Conservation (phyloP, 2,329 filamentous ascomycete genomes). For the Cordyceps tenuipes region DNA sequence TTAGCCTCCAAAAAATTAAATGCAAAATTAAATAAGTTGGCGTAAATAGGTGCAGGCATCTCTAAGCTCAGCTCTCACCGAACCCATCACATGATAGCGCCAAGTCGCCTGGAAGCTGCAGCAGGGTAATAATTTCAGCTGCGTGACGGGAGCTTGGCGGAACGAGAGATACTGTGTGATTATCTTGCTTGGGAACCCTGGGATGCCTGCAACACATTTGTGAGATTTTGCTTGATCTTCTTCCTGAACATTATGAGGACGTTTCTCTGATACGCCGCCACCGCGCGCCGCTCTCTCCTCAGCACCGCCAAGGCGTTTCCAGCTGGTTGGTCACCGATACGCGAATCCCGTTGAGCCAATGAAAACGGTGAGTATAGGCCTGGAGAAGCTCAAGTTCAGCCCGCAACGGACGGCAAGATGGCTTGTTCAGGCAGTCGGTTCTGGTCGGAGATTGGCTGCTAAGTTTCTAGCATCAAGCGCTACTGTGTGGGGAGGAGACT, state of each 20-base stretch:
- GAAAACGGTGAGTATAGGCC: background rate
- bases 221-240: background rate
- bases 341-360: background rate
- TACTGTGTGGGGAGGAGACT: constrained; percentile 2
- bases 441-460: constrained; percentile 6
- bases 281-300: background rate
- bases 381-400: background rate
- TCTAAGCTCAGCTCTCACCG: background rate
- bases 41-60: background rate
- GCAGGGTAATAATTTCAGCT: background rate
- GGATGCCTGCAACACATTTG: background rate
- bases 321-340: background rate
- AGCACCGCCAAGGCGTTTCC: background rate
- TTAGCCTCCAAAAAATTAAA: too few species aligned
- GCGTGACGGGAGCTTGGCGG: background rate
- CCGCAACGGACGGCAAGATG: background rate
- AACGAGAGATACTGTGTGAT: background rate
- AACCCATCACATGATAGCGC: constrained; percentile 8
- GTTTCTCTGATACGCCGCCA: background rate
- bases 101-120: background rate
- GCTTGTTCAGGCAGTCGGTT: background rate
- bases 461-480: background rate
- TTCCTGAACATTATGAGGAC: background rate
- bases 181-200: background rate
- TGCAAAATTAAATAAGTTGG: too few species aligned